Percentiles rank a stretch among this genome's conserved stretches.
Conservation (phyloP, 805 yeast genomes). For the Suhomyces sp. region DNA sequence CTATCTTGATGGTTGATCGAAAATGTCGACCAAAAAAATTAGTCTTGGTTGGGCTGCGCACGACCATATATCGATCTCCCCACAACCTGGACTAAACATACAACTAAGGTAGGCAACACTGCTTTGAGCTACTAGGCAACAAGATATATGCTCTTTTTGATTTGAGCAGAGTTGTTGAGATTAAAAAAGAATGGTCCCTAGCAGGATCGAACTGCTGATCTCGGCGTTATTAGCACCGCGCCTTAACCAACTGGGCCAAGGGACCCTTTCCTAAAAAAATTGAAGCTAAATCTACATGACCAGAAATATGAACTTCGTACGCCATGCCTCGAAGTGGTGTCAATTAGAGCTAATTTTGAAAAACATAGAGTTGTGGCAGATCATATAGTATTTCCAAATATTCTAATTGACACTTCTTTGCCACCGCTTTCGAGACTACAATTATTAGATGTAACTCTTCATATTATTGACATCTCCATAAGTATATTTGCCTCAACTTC, state of each 20-base stretch:
- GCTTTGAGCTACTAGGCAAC: too few relatives aligned
- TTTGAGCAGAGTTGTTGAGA: too few relatives aligned
- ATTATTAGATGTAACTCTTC: background rate
- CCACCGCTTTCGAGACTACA: background rate
- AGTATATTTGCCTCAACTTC: background rate
- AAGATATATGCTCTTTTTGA: too few relatives aligned
- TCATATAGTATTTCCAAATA: too few relatives aligned
- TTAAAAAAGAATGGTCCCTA: constrained; percentile 10
- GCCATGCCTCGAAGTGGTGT: background rate
- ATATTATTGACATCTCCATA: background rate
- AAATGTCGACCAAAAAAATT: constrained; percentile 1
- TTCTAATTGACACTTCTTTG: too few relatives aligned
- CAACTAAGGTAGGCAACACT: too few relatives aligned
- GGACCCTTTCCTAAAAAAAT: constrained; percentile 29
- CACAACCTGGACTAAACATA: too few relatives aligned
- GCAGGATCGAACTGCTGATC: constrained; percentile 47
- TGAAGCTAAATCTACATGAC: too few relatives aligned
- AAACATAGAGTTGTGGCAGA: too few relatives aligned
- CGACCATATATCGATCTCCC: background rate
- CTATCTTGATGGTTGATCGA: background rate
- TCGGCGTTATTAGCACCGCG: constrained; percentile 56
- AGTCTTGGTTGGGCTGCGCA: background rate
- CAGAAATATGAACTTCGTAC: too few relatives aligned
- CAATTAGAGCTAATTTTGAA: too few relatives aligned
- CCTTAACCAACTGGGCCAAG: constrained; percentile 61